Evolutionary conservation across 176 grass and related monocot genomes (phyloP).

Genomic region (Otatea glauca): DNA sequence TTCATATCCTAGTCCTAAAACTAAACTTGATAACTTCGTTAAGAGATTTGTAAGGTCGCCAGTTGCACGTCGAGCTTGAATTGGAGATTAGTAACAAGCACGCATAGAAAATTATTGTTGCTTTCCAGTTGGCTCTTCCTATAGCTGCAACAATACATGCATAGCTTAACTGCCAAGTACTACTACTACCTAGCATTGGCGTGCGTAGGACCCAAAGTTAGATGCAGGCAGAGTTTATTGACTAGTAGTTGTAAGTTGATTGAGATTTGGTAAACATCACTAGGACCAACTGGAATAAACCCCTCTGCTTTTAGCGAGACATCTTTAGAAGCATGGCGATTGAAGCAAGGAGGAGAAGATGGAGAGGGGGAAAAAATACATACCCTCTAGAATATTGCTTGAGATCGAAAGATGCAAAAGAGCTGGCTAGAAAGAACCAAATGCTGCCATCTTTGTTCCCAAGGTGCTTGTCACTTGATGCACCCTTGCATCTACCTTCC

Average conservation of each 20-base stretch:
- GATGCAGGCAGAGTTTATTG: constrained; percentile 52
- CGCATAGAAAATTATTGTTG: constrained; percentile 28
- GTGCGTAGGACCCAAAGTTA: constrained; percentile 61
- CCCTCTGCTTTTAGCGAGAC: constrained; percentile 2
- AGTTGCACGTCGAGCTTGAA: constrained; percentile 47
- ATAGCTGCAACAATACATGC: constrained; percentile 25
- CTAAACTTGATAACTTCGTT: constrained; percentile 24
- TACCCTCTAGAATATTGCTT: constrained; percentile 32
- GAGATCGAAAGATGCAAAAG: constrained; percentile 55
- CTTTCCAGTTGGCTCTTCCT: constrained; percentile 45
- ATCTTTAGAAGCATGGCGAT: constrained; percentile 42
- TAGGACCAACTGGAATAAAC: constrained; percentile 42
- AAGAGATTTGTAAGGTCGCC: constrained; percentile 12
- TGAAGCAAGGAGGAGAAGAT: constrained; percentile 42
- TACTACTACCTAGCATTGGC: constrained; percentile 26
- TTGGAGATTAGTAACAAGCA: constrained; percentile 43
- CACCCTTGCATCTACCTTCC: constrained; percentile 50
- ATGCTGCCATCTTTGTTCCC: constrained; percentile 60
- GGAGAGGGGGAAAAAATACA: not conserved
- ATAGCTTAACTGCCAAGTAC: constrained; percentile 53
- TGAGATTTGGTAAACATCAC: constrained; percentile 49
- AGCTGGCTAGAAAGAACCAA: constrained; percentile 50
- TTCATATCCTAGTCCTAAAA: not conserved
- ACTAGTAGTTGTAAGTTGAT: constrained; percentile 41
- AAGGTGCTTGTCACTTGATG: constrained; percentile 50